Evolutionary conservation across 192 early-diverging fungal species (phyloP), one percentile per base, ranked within the genome.

Genomic region (Linderina pennispora): DNA sequence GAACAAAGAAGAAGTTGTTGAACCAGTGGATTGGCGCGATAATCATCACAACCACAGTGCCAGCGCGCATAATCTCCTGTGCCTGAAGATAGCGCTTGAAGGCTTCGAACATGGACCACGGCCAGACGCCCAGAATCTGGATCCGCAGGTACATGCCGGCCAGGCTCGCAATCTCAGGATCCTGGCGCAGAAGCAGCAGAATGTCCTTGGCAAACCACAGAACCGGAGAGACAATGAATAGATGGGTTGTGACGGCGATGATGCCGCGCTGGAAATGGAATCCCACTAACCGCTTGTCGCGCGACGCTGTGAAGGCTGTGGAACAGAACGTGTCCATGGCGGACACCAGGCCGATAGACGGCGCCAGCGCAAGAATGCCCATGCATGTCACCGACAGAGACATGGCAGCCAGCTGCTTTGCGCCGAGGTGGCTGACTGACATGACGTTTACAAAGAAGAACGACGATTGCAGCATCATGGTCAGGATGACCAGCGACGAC

Each of bases 41-140:
- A 23, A 88, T 52, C 16, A 79, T 33, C 3, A 85, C 74, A 16
- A 91, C 78, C 37, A 80, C 67, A 34, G 88, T 87, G 17, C 70
- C 76, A 0, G 88, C 89, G 14, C 81, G 75, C 92, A 97, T 92
- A 50, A 65, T 65, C 3, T 82, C 90, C 72, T 97, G 94, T 0
- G 83, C 77, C 53, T 94, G 87, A 23, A 94, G 61, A 50, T 75
- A 94, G 37, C 88, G 78, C 40, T 88, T 87, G 23, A 84, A 59
- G 47, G 82, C 83, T 50, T 94, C 91, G 76, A 82, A 84, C 15
- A 85, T 61, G 31, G 92, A 64, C 57, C 64, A 80, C 1, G 90
- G 83, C 18, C 85, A 79, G 24, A 86, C 73, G 8, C 88, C 85
- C 4, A 84, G 64, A 17, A 92, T 54, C 13, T 84, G 65, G 28